Base-by-base conservation (phyloP, 805 yeast species). In the Jamesozyma hellenica region DNA sequence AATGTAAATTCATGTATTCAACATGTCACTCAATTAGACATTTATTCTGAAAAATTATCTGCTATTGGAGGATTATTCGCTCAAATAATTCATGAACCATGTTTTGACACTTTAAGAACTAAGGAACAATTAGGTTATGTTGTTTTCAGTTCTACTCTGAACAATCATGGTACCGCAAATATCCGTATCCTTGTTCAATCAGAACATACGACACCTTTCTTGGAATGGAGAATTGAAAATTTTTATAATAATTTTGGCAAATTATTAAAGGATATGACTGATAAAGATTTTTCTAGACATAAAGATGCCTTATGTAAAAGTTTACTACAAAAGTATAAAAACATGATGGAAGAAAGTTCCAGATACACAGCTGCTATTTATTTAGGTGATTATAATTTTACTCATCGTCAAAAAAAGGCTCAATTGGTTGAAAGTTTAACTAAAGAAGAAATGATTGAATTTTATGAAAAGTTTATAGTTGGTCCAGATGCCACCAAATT, bases 71-170 rank as follows among this genome's bases (percentile, higher is more conserved):
- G 80, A 36, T 62, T 90, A 38, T 61, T 85, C 35, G 74, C 82
- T 0, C 90, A 83, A 45, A 71, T 87, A 46, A 66, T 82, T 36
- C 76, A 74, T 48, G 96, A 90, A 56, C 96, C 96, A 4, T 82
- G 90, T 42, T 92, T 90, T 62, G 80, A 85, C 54, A 82, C 82
- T 46, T 70, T 90, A 42, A 74, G 98, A 61, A 90, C 98, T 6
- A 81, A 85, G 51, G 97, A 90, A 63, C 97, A 92, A 60, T 70
- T 90, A 26, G 98, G 98, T 2, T 90, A 90, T 53, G 87, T 90
- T 46, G 98, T 90, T 0, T 86, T 85, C 55, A 77, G 92, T 33
- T 83, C 94, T 0, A 64, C 72, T 19, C 67, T 81, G 44, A 70
- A 70, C 44, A 74, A 84, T 3, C 73, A 94, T 54, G 79, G 92